phyloP scores from a whole-genome alignment of 2,329 filamentous ascomycete species.

The Penicillium sp. region DNA sequence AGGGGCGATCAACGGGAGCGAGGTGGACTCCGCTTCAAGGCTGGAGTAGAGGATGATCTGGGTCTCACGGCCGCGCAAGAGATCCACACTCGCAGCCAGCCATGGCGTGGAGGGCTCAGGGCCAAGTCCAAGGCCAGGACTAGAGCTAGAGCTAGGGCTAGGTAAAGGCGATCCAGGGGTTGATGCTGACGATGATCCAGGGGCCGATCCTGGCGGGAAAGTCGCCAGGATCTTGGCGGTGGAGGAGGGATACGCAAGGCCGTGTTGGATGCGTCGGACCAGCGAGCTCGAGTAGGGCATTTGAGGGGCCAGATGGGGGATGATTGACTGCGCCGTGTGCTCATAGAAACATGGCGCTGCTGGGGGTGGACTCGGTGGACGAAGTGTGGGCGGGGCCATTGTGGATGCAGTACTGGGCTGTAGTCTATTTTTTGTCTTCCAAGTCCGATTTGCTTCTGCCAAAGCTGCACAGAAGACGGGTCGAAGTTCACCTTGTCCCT shows the following conservation, averaged over 20 bases:
- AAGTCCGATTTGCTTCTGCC: background rate
- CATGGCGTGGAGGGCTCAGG: slow-evolving; percentile 29
- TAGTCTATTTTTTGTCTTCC: background rate
- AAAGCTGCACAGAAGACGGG: no score
- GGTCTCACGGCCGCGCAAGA: slow-evolving; percentile 42
- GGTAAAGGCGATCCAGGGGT: background rate
- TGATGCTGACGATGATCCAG: background rate
- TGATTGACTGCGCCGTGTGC: slow-evolving; percentile 19
- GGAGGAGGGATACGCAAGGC: slow-evolving; percentile 30
- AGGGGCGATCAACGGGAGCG: slow-evolving; percentile 19
- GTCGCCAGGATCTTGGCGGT: slow-evolving; percentile 39
- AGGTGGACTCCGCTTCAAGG: slow-evolving; percentile 35
- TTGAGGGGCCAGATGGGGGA: slow-evolving; percentile 34
- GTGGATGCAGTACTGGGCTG: background rate
- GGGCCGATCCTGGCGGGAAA: slow-evolving; percentile 26
- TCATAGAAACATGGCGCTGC: slow-evolving; percentile 17
- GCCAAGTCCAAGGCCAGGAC: background rate
- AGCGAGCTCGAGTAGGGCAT: slow-evolving; percentile 42
- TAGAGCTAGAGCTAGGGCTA: background rate
- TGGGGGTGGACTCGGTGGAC: background rate
- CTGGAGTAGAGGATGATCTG: slow-evolving; percentile 46
- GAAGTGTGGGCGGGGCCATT: background rate
- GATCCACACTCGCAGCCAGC: slow-evolving; percentile 45
- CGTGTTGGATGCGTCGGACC: slow-evolving; percentile 43
- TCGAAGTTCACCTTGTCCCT: background rate